Conservation (phyloP, 2,329 filamentous ascomycete species). For the Capronia epimyces region DNA sequence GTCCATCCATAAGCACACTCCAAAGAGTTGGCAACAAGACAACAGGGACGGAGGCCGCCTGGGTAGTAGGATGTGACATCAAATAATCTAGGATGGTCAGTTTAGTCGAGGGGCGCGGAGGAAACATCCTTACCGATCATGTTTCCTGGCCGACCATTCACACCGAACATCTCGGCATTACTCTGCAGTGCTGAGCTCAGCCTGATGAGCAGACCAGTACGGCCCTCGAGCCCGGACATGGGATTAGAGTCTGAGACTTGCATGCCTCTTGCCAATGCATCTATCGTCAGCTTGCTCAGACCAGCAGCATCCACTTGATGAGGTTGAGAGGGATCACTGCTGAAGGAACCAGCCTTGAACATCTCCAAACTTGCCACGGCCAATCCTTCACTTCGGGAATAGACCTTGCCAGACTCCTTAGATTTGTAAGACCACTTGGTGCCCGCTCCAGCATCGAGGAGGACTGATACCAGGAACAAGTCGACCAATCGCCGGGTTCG, state of each 20-base stretch:
- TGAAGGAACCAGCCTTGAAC: constrained; percentile 74
- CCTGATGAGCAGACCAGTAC: constrained; percentile 70
- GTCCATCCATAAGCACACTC: constrained; percentile 81
- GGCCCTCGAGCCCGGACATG: constrained; percentile 77
- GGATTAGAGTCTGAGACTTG: constrained; percentile 77
- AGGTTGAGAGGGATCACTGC: constrained; percentile 71
- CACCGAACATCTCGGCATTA: constrained; percentile 72
- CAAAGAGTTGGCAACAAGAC: constrained; percentile 82
- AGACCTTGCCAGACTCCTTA: constrained; percentile 75
- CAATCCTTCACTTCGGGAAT: constrained; percentile 80
- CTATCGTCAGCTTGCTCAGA: constrained; percentile 66
- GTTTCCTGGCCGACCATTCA: constrained; percentile 79
- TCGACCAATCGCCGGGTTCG: constrained; percentile 53
- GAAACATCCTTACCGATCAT: constrained; percentile 68
- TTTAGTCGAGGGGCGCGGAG: no score
- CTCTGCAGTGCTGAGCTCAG: constrained; percentile 66
- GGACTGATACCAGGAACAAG: constrained; percentile 57
- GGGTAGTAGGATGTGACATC: constrained; percentile 83
- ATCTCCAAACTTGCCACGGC: constrained; percentile 76
- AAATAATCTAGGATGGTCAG: constrained; percentile 63
- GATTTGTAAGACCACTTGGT: constrained; percentile 90
- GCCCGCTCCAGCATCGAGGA: constrained; percentile 71
- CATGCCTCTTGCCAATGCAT: constrained; percentile 71
- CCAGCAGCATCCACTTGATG: constrained; percentile 85
- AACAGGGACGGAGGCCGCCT: constrained; percentile 81